Evolutionary conservation across 2,329 filamentous ascomycete genomes (phyloP), one percentile per base, ranked within the genome.

Genomic region (Decorospora gaudefroyi): DNA sequence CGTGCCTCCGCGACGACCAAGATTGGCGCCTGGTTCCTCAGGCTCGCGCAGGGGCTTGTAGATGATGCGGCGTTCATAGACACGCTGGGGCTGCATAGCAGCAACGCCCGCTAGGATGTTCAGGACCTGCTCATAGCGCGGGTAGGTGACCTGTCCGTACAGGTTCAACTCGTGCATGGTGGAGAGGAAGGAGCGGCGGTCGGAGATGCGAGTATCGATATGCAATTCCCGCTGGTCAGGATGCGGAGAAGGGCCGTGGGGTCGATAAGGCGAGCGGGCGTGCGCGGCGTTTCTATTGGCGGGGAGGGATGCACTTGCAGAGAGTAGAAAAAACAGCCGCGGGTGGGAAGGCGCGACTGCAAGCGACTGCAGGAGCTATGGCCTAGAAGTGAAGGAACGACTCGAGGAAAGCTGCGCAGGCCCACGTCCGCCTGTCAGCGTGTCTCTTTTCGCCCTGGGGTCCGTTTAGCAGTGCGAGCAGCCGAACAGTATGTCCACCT

Each of bases 111-210:
- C 77, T 32, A 86, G 73, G 57, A 85, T 80, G 60, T 81, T 78
- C 40, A 84, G 71, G 12, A 84, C 74, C 65, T 82, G 81, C 61
- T 79, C 72, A 72, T 84, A 80, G 59, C 82, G 79, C 26, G 75
- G 68, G 22, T 70, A 65, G 7, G 81, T 76, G 42, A 85, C 75
- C 59, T 81, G 78, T 57, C 79, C 81, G 69, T 80, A 83, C 31
- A 85, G 76, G 33, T 82, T 71, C 55, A 83, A 74, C 72, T 85
- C 82, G 68, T 85, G 81, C 82, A 85, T 84, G 46, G 51, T 44
- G 48, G 51, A 38, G 49, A 45, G 33, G 35, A 23, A 40, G 35
- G 46, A 50, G 51, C 51, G 43, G 45, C 40, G 47, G 40, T 46
- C 51, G 55, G 53, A 31, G 46, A 46, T 28, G 18, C 33, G 46